A percentile compares a stretch with the other conserved stretches of the same genome.
Evolutionary conservation across 345 rosid genomes (phyloP).

Genomic region (Combretum micranthum): DNA sequence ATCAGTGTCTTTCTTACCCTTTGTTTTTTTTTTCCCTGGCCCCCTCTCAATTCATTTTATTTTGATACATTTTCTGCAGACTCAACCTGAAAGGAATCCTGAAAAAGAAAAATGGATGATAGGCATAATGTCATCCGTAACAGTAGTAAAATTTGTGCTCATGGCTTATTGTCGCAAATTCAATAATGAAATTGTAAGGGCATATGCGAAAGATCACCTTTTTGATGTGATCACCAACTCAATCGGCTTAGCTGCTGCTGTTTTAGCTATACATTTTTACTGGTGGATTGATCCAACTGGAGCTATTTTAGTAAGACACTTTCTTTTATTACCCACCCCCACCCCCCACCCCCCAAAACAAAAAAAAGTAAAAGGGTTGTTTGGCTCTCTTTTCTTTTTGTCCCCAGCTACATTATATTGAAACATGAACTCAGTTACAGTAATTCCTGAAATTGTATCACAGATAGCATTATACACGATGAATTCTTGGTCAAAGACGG

Average conservation of each 20-base stretch:
- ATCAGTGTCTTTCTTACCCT: too few species aligned
- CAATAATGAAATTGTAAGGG: conserved; percentile 33
- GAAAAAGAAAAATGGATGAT: conserved; percentile 49
- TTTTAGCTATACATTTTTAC: conserved; percentile 38
- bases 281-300: conserved; percentile 55
- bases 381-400: too few species aligned
- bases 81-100: conserved; percentile 40
- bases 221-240: conserved; percentile 54
- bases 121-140: conserved; percentile 47
- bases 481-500: conserved; percentile 38
- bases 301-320: conserved; percentile 35
- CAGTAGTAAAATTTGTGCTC: conserved; percentile 32
- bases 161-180: conserved; percentile 33
- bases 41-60: too few species aligned
- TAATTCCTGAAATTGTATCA: not conserved
- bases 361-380: too few species aligned
- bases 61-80: conserved; percentile 11
- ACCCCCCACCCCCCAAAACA: too few species aligned
- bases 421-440: not conserved
- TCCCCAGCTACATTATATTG: not conserved
- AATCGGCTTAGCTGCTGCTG: conserved; percentile 37
- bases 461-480: conserved; percentile 50
- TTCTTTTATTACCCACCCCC: too few species aligned
- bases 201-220: conserved; percentile 49
- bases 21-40: too few species aligned